A percentile compares a stretch with the other conserved stretches of the same genome.
Conservation (phyloP, 2,329 filamentous ascomycete species). For the Xylariomycetidae sp. region DNA sequence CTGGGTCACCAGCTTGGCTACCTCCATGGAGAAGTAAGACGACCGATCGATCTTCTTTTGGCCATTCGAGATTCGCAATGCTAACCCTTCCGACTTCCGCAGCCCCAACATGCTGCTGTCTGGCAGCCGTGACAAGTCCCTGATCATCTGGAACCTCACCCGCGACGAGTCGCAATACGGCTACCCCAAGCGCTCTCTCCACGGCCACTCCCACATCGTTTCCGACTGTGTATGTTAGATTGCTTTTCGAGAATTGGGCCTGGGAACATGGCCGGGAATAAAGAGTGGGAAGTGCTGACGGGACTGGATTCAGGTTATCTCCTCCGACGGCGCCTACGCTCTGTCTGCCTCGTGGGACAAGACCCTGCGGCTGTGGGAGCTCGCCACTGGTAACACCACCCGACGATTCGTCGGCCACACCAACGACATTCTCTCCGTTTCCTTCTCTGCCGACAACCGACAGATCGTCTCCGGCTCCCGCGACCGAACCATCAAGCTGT, state of each 20-base stretch:
- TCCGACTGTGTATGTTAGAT: slow-evolving; percentile 90
- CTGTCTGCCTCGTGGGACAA: slow-evolving; percentile 99
- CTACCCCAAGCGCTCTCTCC: slow-evolving; percentile 97
- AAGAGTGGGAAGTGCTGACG: slow-evolving; percentile 18
- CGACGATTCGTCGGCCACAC: slow-evolving; percentile 98
- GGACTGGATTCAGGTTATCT: slow-evolving; percentile 73
- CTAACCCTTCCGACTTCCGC: slow-evolving; percentile 25
- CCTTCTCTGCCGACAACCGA: slow-evolving; percentile 99
- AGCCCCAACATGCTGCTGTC: slow-evolving; percentile 99
- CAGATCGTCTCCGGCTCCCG: slow-evolving; percentile 99
- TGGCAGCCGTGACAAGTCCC: slow-evolving; percentile 92
- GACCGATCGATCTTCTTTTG: slow-evolving; percentile 4
- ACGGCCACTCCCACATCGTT: slow-evolving; percentile 99
- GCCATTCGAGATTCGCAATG: too few relatives aligned
- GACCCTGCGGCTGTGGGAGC: slow-evolving; percentile 99
- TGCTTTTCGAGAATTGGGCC: too few relatives aligned
- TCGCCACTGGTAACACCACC: slow-evolving; percentile 93
- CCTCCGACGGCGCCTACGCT: slow-evolving; percentile 97
- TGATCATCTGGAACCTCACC: slow-evolving; percentile 99
- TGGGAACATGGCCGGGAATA: slow-evolving; percentile 3
- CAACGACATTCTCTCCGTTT: slow-evolving; percentile 99
- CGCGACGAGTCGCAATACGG: slow-evolving; percentile 97
- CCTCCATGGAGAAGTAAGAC: slow-evolving; percentile 95
- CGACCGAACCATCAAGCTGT: slow-evolving; percentile 99
- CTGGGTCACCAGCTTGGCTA: slow-evolving; percentile 98